A percentile compares a stretch with the other conserved stretches of the same genome.
Evolutionary conservation across 371 early-diverging fungal genomes (phyloP).

Genomic region (Blyttiomyces sp.): DNA sequence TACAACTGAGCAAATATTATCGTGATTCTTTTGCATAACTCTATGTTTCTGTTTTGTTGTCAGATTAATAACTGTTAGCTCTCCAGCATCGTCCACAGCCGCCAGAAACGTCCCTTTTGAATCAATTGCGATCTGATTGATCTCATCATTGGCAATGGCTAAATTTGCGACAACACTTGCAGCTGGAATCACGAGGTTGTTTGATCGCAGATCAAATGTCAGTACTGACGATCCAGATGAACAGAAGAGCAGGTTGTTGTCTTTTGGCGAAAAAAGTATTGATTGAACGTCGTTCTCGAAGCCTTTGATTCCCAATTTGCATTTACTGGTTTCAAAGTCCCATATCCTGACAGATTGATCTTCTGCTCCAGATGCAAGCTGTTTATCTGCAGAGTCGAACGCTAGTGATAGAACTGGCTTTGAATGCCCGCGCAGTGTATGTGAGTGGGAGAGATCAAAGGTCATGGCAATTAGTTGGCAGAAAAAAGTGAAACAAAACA

Average conservation of each 20-base stretch:
- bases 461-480: background rate
- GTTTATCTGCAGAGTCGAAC: background rate
- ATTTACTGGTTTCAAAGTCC: slow-evolving; percentile 6
- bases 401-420: slow-evolving; percentile 5
- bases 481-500: too few relatives aligned
- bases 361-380: slow-evolving; percentile 16
- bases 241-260: background rate
- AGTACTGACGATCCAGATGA: background rate
- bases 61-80: slow-evolving; percentile 16
- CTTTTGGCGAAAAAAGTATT: background rate
- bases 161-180: background rate
- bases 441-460: too few relatives aligned
- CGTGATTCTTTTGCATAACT: slow-evolving; percentile 14
- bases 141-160: slow-evolving; percentile 12
- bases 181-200: background rate
- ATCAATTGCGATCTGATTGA: slow-evolving; percentile 20
- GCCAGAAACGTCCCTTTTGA: slow-evolving; percentile 14
- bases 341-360: slow-evolving; percentile 19
- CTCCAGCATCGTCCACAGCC: slow-evolving; percentile 22
- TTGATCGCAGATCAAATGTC: slow-evolving; percentile 12
- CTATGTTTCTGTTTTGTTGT: slow-evolving; percentile 11
- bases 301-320: background rate
- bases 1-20: slow-evolving; percentile 15
- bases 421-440: slow-evolving; percentile 4
- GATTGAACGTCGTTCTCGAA: background rate